A percentile compares a stretch with the other conserved stretches of the same genome.
Evolutionary conservation across 306 rosid genomes (phyloP).

Genomic region (Mimosa bimucronata): DNA sequence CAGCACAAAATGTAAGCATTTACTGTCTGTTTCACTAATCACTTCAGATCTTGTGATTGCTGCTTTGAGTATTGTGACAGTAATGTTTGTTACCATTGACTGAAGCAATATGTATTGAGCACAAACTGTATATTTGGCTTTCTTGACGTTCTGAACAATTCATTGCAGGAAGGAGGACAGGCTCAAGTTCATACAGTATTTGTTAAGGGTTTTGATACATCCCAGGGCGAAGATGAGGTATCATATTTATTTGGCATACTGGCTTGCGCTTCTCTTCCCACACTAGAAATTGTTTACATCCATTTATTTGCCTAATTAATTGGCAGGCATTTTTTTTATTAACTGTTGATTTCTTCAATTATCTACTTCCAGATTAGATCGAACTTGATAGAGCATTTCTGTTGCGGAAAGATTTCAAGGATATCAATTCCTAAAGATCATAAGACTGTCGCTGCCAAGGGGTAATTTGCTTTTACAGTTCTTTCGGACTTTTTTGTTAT

Average conservation of each 20-base stretch:
- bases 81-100: background rate
- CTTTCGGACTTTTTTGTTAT: too few species aligned
- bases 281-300: background rate
- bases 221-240: conserved; percentile 75
- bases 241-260: background rate
- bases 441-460: conserved; percentile 61
- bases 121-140: background rate
- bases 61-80: background rate
- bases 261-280: background rate
- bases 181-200: conserved; percentile 51
- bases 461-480: conserved; percentile 45
- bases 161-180: conserved; percentile 60
- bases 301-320: background rate
- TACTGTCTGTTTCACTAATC: background rate
- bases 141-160: conserved; percentile 28
- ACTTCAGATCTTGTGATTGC: background rate
- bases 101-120: background rate
- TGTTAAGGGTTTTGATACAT: conserved; percentile 72
- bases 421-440: conserved; percentile 72
- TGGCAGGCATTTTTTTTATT: background rate
- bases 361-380: conserved; percentile 49
- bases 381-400: conserved; percentile 59
- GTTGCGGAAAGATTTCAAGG: conserved; percentile 78
- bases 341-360: background rate
- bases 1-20: conserved; percentile 55